Percentiles rank a stretch among this genome's conserved stretches.
Evolutionary conservation across 2,329 filamentous ascomycete species (phyloP).

Genomic region (Colletotrichum euphorbiae): DNA sequence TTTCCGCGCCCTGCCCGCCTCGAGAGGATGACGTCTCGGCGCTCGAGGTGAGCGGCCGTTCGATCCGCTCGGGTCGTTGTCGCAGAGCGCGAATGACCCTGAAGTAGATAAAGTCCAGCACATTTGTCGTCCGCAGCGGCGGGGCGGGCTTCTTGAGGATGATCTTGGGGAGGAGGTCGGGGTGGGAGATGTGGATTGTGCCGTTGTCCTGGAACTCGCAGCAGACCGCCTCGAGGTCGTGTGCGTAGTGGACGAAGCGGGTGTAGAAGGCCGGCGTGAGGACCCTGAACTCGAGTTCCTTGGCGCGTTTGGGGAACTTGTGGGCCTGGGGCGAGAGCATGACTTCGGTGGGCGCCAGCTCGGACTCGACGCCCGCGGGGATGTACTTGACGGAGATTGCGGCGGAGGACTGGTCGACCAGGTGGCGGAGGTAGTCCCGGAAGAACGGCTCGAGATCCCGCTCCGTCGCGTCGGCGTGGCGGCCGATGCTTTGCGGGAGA

Average conservation of each 20-base stretch:
- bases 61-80: conserved; percentile 54
- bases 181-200: conserved; percentile 68
- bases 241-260: conserved; percentile 71
- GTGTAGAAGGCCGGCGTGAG: conserved; percentile 76
- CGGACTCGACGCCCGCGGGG: conserved; percentile 57
- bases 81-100: conserved; percentile 59
- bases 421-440: conserved; percentile 58
- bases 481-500: conserved; percentile 64
- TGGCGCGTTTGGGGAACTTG: conserved; percentile 37
- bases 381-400: conserved; percentile 65
- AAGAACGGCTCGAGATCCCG: conserved; percentile 59
- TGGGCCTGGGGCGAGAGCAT: conserved; percentile 50
- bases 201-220: conserved; percentile 69
- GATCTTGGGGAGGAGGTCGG: conserved; percentile 61
- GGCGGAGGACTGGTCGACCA: conserved; percentile 60
- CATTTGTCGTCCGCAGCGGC: conserved; percentile 49
- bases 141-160: conserved; percentile 55
- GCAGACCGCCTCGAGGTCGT: conserved; percentile 71
- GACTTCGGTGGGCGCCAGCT: conserved; percentile 44
- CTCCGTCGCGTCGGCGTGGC: conserved; percentile 65
- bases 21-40: conserved; percentile 10
- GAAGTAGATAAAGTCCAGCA: conserved; percentile 56
- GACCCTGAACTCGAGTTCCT: conserved; percentile 66
- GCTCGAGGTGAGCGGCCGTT: conserved; percentile 56
- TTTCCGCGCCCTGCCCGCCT: conserved; percentile 31